These are phyloP conservation scores for Teratosphaeria gauchensis DNA, from an alignment of 2,329 filamentous ascomycete species.

Conservation along the genomic window DNA sequence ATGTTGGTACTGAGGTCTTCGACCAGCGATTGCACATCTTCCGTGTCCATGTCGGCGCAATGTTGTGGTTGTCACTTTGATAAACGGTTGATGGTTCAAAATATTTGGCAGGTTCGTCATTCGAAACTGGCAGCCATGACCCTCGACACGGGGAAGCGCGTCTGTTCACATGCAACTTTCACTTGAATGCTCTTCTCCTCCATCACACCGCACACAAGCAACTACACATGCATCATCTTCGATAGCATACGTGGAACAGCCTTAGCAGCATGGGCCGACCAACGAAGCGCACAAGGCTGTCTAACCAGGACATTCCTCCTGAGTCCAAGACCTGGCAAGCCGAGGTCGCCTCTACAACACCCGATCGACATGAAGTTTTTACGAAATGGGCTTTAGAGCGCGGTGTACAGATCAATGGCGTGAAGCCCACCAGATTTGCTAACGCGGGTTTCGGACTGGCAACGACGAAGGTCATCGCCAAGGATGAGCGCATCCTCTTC, in stretches of 20 bases:
- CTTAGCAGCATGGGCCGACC: not conserved
- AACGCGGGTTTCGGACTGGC: conserved; percentile 49
- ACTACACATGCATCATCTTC: not conserved
- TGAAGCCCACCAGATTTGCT: conserved; percentile 48
- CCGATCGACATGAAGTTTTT: conserved; percentile 44
- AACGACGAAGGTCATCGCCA: conserved; percentile 54
- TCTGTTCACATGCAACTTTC: not conserved
- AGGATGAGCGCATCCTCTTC: conserved; percentile 52
- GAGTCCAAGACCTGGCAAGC: not conserved
- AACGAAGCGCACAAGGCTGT: conserved; percentile 3
- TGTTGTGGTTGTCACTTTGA: not conserved
- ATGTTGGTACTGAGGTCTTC: conserved; percentile 62
- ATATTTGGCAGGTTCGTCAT: not conserved
- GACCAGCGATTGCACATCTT: conserved; percentile 57
- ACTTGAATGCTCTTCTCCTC: not conserved
- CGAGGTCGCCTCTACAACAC: not conserved
- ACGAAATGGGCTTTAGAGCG: conserved; percentile 56
- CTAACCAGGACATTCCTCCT: not conserved
- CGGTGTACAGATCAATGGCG: conserved; percentile 58
- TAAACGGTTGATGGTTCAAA: not conserved
- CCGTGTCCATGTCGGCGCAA: conserved; percentile 39
- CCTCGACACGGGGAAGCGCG: not conserved
- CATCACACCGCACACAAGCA: not conserved
- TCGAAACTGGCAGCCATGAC: not conserved
- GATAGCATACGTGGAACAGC: not conserved